Evolutionary conservation across 2,329 filamentous ascomycete genomes (phyloP).

Genomic region (Xylariaceae sp.): DNA sequence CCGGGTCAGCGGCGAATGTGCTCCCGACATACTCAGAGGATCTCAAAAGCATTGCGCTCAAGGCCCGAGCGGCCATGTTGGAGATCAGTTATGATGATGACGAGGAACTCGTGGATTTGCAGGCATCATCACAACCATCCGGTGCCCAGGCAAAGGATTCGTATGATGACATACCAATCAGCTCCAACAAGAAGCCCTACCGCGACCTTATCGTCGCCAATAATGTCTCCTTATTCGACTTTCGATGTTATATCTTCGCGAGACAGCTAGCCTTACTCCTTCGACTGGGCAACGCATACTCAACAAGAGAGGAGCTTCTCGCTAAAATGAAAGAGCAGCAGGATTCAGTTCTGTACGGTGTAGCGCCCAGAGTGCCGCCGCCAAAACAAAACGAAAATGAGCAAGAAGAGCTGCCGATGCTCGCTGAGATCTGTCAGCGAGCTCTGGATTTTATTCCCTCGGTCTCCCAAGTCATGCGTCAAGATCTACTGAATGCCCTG

Average conservation of each 20-base stretch:
- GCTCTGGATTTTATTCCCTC: constrained; percentile 79
- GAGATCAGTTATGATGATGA: constrained; percentile 34
- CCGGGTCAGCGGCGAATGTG: constrained; percentile 63
- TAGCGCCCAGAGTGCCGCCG: constrained; percentile 47
- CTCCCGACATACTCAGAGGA: constrained; percentile 71
- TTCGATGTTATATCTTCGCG: constrained; percentile 87
- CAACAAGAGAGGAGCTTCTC: constrained; percentile 56
- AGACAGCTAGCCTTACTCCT: constrained; percentile 79
- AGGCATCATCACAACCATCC: constrained; percentile 37
- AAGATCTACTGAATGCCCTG: constrained; percentile 66
- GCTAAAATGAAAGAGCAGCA: constrained; percentile 59
- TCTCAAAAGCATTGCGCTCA: constrained; percentile 55
- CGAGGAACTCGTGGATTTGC: constrained; percentile 45
- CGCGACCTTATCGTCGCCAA: constrained; percentile 88
- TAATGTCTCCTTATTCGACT: constrained; percentile 94
- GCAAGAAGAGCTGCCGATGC: constrained; percentile 66
- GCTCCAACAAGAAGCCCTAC: constrained; percentile 70
- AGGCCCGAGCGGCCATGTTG: constrained; percentile 42
- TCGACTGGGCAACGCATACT: constrained; percentile 70
- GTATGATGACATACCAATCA: constrained; percentile 56
- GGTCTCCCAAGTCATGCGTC: constrained; percentile 71
- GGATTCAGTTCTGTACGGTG: constrained; percentile 52
- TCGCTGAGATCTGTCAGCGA: constrained; percentile 82
- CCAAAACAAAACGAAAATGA: constrained; percentile 51
- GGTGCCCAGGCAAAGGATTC: constrained; percentile 32